Evolutionary conservation across 2,329 filamentous ascomycete genomes (phyloP), one percentile per base, ranked within the genome.

Genomic region (Tothia fuscella): DNA sequence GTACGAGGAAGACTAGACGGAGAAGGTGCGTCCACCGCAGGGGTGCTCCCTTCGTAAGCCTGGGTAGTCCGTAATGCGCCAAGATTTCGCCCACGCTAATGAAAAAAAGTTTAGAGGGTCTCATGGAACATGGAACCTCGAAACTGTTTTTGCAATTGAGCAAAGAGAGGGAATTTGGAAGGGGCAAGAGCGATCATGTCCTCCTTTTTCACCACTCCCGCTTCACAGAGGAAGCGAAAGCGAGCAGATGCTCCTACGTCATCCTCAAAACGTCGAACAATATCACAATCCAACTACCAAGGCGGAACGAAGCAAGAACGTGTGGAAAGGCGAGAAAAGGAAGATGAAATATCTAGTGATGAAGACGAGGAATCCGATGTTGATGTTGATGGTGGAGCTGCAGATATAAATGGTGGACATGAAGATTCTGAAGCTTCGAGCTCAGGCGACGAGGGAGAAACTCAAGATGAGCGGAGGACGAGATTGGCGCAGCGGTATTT

Each of bases 201-300:
- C 55, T 94, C 88, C 29, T 98, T 96, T 65, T 98, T 98, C 65
- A 94, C 88, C 39, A 69, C 81, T 29, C 87, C 91, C 5, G 82
- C 82, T 30, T 81, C 82, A 38, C 82, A 89, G 56, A 85, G 84
- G 67, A 96, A 96, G 72, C 74, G 91, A 53, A 96, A 96, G 71
- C 74, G 88, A 45, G 44, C 58, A 28, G 55, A 64, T 38, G 47
- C 49, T 47, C 55, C 66, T 43, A 69, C 71, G 20, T 56, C 66
- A 13, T 70, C 76, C 38, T 61, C 61, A 2, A 78, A 78, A 59
- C 81, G 79, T 56, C 68, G 74, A 57, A 53, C 70, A 46, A 70
- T 66, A 40, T 57, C 69, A 49, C 45, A 61, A 41, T 54, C 59
- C 44, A 61, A 59, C 44, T 56, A 64, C 24, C 61, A 59, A 48